phyloP scores from a whole-genome alignment of 202 grass and related monocot genomes.

The Setaria viridis region DNA sequence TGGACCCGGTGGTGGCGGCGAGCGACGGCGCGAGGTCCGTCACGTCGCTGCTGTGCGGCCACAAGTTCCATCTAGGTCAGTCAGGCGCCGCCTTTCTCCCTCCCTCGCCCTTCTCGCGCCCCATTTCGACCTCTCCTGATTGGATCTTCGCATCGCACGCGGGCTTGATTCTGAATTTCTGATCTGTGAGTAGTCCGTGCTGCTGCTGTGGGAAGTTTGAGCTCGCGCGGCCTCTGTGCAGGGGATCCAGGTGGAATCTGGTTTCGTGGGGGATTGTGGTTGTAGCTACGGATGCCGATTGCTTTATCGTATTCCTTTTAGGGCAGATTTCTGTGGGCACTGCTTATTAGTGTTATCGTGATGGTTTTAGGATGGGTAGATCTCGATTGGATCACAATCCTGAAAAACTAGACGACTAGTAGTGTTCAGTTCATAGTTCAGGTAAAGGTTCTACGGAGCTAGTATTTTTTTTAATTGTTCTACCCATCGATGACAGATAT shows the following conservation, averaged over 20 bases:
- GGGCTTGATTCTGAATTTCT: background rate
- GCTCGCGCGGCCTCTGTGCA: background rate
- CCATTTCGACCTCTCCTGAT: background rate
- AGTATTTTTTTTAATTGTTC: background rate
- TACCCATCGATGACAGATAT: background rate
- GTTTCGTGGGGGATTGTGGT: background rate
- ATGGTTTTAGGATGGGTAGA: background rate
- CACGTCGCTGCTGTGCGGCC: conserved; percentile 73
- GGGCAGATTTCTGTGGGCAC: background rate
- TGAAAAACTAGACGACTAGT: background rate
- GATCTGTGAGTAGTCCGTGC: background rate
- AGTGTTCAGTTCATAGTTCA: background rate
- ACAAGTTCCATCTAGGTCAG: conserved; percentile 78
- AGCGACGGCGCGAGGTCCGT: conserved; percentile 53
- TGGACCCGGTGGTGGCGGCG: conserved; percentile 36
- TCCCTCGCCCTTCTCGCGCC: background rate
- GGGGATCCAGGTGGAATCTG: background rate
- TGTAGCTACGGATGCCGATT: background rate
- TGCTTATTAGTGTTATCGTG: background rate
- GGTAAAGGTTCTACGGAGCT: background rate
- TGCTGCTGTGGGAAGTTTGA: background rate
- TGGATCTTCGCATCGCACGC: background rate
- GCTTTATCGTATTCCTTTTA: background rate
- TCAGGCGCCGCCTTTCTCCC: background rate
- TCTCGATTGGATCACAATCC: background rate